Percentiles rank a stretch among this genome's conserved stretches.
Conservation (phyloP, 345 rosid genomes). For the Gossypium herbaceum region DNA sequence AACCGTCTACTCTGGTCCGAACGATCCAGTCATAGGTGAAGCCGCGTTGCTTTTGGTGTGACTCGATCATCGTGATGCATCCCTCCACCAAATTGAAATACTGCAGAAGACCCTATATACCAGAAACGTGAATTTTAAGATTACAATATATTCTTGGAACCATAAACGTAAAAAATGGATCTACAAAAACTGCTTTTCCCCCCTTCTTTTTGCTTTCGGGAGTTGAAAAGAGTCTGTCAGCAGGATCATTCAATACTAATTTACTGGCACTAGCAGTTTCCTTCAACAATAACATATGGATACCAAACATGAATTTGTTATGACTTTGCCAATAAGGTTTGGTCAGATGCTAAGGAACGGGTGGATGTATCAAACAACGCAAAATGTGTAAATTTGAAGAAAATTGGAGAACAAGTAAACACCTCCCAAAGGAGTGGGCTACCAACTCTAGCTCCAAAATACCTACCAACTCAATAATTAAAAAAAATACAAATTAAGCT, state of each 20-base stretch:
- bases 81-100: constrained; percentile 87
- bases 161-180: no score
- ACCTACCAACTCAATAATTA: not conserved
- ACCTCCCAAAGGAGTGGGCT: not conserved
- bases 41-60: constrained; percentile 44
- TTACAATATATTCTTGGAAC: not conserved
- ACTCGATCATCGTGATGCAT: constrained; percentile 57
- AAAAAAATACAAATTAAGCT: not conserved
- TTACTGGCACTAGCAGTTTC: no score
- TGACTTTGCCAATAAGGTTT: not conserved
- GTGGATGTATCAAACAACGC: not conserved
- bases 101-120: constrained; percentile 69
- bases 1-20: constrained; percentile 91
- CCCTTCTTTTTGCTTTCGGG: no score
- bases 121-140: not conserved
- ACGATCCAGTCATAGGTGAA: constrained; percentile 86
- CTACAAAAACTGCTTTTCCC: no score
- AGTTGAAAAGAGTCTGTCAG: no score
- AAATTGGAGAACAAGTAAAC: not conserved
- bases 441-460: not conserved
- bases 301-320: not conserved
- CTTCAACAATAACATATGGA: not conserved
- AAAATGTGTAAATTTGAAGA: not conserved
- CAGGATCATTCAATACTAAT: no score
- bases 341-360: not conserved